Evolutionary conservation across 2,329 filamentous ascomycete genomes (phyloP).

Genomic region (Curvularia sp.): DNA sequence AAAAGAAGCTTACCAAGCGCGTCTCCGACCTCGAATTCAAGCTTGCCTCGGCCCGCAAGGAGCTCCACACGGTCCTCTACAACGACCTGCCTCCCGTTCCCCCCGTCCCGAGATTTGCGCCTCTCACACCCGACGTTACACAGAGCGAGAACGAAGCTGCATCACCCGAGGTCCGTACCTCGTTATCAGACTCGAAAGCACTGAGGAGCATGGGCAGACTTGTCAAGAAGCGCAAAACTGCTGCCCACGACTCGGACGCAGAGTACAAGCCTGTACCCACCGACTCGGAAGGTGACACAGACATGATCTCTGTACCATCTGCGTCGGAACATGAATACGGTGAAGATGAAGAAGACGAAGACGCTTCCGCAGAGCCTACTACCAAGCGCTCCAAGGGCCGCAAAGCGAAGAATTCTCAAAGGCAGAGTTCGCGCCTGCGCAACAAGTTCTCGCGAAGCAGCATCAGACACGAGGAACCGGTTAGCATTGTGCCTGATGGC

Average conservation of each 20-base stretch:
- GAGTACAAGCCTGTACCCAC: constrained; percentile 41
- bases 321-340: constrained; percentile 24
- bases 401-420: constrained; percentile 20
- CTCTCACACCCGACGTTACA: constrained; percentile 30
- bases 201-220: constrained; percentile 28
- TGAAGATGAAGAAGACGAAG: background rate
- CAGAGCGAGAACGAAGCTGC: constrained; percentile 36
- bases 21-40: constrained; percentile 68
- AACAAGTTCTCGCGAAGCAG: constrained; percentile 24
- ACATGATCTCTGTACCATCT: constrained; percentile 19
- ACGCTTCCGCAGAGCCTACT: constrained; percentile 10
- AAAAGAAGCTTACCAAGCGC: constrained; percentile 64
- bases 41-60: constrained; percentile 61
- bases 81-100: constrained; percentile 53
- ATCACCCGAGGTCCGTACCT: constrained; percentile 26
- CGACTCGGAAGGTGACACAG: constrained; percentile 27
- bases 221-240: constrained; percentile 51
- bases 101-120: constrained; percentile 43
- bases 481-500: constrained; percentile 42
- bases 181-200: background rate
- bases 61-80: constrained; percentile 58
- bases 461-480: constrained; percentile 24
- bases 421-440: constrained; percentile 18
- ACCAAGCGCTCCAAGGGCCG: constrained; percentile 26
- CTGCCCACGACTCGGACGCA: constrained; percentile 34